phyloP scores from a whole-genome alignment of 2,329 filamentous ascomycete species.

The Trichoderma sp. region DNA sequence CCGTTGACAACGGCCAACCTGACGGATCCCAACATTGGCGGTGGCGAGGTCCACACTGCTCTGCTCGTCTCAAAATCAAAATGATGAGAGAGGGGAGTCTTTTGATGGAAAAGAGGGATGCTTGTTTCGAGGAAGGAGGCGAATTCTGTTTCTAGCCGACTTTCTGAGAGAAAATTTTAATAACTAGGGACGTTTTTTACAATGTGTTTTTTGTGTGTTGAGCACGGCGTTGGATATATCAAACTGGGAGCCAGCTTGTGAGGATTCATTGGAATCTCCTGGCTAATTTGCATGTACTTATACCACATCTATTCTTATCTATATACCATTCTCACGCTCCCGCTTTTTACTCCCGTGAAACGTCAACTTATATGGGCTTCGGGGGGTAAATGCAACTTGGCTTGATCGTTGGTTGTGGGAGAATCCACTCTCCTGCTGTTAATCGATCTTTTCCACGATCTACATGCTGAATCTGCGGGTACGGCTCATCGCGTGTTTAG shows the following conservation, averaged over 20 bases:
- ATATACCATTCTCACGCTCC: slow-evolving; percentile 6
- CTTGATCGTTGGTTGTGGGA: background rate
- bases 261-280: slow-evolving; percentile 7
- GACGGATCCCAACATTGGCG: slow-evolving; percentile 4
- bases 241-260: slow-evolving; percentile 5
- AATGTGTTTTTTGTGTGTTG: background rate
- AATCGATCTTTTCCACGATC: background rate
- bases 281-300: slow-evolving; percentile 18
- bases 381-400: background rate
- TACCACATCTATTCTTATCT: slow-evolving; percentile 3
- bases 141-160: background rate
- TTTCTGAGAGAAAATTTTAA: background rate
- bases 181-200: background rate
- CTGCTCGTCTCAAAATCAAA: background rate
- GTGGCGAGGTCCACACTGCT: slow-evolving; percentile 4
- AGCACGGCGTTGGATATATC: slow-evolving; percentile 12
- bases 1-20: background rate
- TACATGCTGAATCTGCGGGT: background rate
- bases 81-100: background rate
- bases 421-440: background rate
- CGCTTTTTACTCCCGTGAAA: background rate
- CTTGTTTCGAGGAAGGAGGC: background rate
- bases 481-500: background rate
- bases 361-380: background rate
- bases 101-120: background rate